Evolutionary conservation across 2,329 filamentous ascomycete genomes (phyloP), one percentile per base, ranked within the genome.

Genomic region (Botrytis fabae): DNA sequence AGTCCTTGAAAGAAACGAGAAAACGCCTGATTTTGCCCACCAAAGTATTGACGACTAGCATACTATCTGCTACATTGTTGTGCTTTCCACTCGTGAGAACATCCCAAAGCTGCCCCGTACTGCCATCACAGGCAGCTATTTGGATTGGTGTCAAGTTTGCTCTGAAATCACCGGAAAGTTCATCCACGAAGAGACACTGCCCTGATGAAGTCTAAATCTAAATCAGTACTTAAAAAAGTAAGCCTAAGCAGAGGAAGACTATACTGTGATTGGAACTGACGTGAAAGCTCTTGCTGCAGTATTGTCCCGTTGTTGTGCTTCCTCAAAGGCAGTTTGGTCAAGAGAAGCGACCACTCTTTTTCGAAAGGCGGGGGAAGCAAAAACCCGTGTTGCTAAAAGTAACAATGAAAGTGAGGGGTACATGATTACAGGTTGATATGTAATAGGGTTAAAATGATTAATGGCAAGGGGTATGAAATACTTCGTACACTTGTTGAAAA

Each of bases 41-140:
- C 77, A 87, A 79, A 1, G 85, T 86, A 83, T 84, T 89, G 42
- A 89, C 87, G 40, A 89, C 78, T 60, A 89, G 81, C 75, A 85
- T 84, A 57, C 83, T 82, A 54, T 81, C 78, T 10, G 78, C 76
- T 25, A 79, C 82, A 75, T 87, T 81, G 75, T 86, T 87, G 76
- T 90, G 87, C 73, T 83, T 83, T 16, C 87, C 88, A 5, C 81
- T 80, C 0, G 83, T 84, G 71, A 85, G 83, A 70, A 85, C 74
- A 72, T 85, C 84, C 81, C 83, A 85, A 71, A 80, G 80, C 74
- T 85, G 81, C 1, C 81, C 82, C 10, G 81, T 78, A 20, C 81
- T 81, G 6, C 82, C 81, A 25, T 80, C 81, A 74, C 84, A 85
- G 5, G 80, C 78, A 35, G 79, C 80, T 8, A 85, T 77, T 63